These are phyloP conservation scores for Sicyos baderoa DNA, from an alignment of 306 rosid species.

Conservation along the genomic window DNA sequence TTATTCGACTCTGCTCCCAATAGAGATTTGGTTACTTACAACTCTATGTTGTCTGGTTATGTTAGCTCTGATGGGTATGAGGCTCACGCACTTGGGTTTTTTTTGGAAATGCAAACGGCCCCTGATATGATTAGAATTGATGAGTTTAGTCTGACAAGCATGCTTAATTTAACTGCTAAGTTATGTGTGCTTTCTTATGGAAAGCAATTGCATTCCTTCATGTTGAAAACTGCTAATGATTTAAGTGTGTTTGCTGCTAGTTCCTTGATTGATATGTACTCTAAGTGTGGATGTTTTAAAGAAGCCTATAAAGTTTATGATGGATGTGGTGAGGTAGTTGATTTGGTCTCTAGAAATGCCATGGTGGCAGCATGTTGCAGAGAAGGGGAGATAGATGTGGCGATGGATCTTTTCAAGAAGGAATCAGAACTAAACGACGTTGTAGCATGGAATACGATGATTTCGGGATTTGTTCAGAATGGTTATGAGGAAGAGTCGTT, in stretches of 20 bases:
- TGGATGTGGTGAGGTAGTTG: conserved; percentile 35
- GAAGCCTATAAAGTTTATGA: conserved; percentile 38
- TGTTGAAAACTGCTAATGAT: conserved; percentile 61
- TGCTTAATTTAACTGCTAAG: conserved; percentile 60
- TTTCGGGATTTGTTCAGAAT: conserved; percentile 57
- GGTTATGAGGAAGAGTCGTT: conserved; percentile 47
- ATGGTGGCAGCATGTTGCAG: conserved; percentile 75
- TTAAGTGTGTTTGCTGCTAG: conserved; percentile 43
- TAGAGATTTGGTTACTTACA: conserved; percentile 62
- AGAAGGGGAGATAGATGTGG: conserved; percentile 57
- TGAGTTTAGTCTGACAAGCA: conserved; percentile 49
- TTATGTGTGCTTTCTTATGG: conserved; percentile 36
- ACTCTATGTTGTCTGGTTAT: conserved; percentile 58
- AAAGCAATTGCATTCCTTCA: conserved; percentile 63
- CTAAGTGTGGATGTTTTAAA: conserved; percentile 55
- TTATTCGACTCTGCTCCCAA: conserved; percentile 42
- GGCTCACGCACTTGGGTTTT: conserved; percentile 43
- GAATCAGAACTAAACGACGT: conserved; percentile 38
- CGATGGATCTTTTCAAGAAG: conserved; percentile 42
- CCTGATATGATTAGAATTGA: conserved; percentile 38
- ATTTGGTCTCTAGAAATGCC: conserved; percentile 62
- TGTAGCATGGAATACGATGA: conserved; percentile 74
- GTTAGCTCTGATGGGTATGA: conserved; percentile 38
- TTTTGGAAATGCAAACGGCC: conserved; percentile 45
- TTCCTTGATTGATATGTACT: conserved; percentile 67